phyloP scores from a whole-genome alignment of 768 basidiomycete genomes.

The Lenzites betulinus region DNA sequence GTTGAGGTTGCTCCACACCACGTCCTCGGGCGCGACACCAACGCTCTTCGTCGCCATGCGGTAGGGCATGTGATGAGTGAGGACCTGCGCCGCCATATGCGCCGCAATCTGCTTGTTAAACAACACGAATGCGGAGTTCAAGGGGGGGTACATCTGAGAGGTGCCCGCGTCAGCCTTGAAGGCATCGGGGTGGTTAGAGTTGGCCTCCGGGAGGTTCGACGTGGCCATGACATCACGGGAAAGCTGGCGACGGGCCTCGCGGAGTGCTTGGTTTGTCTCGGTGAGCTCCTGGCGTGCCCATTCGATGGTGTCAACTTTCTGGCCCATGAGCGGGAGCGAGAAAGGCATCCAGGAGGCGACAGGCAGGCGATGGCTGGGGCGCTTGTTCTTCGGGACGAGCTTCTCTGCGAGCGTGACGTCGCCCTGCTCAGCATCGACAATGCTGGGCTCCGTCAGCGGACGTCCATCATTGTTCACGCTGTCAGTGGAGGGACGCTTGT shows the following conservation, averaged over 20 bases:
- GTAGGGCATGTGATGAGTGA: slow-evolving; percentile 82
- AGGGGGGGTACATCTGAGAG: slow-evolving; percentile 35
- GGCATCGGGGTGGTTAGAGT: slow-evolving; percentile 27
- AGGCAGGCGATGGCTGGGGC: slow-evolving; percentile 78
- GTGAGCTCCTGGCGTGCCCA: slow-evolving; percentile 82
- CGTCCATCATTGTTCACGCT: slow-evolving; percentile 27
- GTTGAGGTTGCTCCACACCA: slow-evolving; percentile 89
- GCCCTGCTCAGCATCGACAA: slow-evolving; percentile 33
- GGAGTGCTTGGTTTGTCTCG: slow-evolving; percentile 35
- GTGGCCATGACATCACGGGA: slow-evolving; percentile 32
- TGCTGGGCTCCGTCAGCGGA: slow-evolving; percentile 28
- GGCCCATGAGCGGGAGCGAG: slow-evolving; percentile 66
- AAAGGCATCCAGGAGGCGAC: slow-evolving; percentile 52
- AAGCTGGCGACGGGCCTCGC: slow-evolving; percentile 30
- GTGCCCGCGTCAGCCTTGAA: slow-evolving; percentile 26
- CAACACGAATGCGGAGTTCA: slow-evolving; percentile 76
- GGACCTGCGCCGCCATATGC: slow-evolving; percentile 76
- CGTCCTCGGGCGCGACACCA: slow-evolving; percentile 85
- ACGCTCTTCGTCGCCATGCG: slow-evolving; percentile 75
- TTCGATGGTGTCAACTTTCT: slow-evolving; percentile 92
- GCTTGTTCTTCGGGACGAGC: slow-evolving; percentile 67
- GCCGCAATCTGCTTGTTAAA: slow-evolving; percentile 94
- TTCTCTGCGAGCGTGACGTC: slow-evolving; percentile 31
- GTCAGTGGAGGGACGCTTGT: background rate
- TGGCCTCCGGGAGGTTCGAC: slow-evolving; percentile 21